Conservation (phyloP, 2,329 filamentous ascomycete species). For the Fusarium tjaetaba region DNA sequence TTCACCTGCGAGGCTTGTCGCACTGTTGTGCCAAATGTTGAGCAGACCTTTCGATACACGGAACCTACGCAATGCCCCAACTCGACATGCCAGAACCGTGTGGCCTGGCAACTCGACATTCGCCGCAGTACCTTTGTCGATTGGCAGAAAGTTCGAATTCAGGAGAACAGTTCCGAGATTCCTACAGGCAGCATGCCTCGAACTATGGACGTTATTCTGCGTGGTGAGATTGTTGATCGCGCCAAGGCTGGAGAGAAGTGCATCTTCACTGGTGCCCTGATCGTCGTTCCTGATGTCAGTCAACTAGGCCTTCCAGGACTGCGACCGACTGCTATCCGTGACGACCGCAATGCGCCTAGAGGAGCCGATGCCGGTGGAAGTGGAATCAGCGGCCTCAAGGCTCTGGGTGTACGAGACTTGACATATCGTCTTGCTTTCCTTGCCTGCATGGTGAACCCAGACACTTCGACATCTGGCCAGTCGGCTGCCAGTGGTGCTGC, state of each 20-base stretch:
- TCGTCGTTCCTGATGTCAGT: slow-evolving; percentile 96
- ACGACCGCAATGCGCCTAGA: slow-evolving; percentile 77
- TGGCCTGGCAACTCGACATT: slow-evolving; percentile 97
- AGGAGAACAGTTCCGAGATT: slow-evolving; percentile 98
- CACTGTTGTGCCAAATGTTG: slow-evolving; percentile 85
- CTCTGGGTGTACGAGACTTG: slow-evolving; percentile 91
- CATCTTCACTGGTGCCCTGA: slow-evolving; percentile 94
- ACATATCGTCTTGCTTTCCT: slow-evolving; percentile 98
- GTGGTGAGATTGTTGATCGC: slow-evolving; percentile 96
- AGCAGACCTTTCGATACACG: slow-evolving; percentile 97
- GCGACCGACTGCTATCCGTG: slow-evolving; percentile 82
- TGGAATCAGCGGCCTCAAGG: slow-evolving; percentile 88
- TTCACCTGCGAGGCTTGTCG: slow-evolving; percentile 92
- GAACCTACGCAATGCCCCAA: slow-evolving; percentile 98
- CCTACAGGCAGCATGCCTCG: slow-evolving; percentile 98
- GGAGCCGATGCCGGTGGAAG: slow-evolving; percentile 83
- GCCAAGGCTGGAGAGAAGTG: slow-evolving; percentile 98
- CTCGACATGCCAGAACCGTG: slow-evolving; percentile 82
- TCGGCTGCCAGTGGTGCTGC: slow-evolving; percentile 70
- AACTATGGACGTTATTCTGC: slow-evolving; percentile 95
- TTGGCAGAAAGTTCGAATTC: slow-evolving; percentile 98
- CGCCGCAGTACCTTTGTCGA: slow-evolving; percentile 97
- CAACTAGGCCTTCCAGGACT: slow-evolving; percentile 91
- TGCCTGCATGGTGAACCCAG: slow-evolving; percentile 93
- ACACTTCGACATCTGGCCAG: slow-evolving; percentile 82